Conservation (phyloP, 768 basidiomycete genomes). For the Dentipellis sp. region DNA sequence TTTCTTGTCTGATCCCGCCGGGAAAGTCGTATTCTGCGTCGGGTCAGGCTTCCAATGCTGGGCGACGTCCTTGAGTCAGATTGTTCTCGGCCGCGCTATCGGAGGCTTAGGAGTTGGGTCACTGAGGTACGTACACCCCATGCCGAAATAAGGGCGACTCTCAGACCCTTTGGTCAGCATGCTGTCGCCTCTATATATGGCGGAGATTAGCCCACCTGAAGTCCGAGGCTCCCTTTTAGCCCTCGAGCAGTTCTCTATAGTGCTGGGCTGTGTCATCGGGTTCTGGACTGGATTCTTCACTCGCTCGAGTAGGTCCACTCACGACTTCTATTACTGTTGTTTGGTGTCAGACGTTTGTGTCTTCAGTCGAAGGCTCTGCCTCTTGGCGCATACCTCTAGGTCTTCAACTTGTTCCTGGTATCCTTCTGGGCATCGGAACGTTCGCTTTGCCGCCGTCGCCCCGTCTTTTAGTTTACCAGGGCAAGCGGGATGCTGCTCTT, state of each 20-base stretch:
- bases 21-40: constrained; percentile 55
- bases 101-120: constrained; percentile 76
- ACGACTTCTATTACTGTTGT: neutral
- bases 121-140: constrained; percentile 28
- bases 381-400: constrained; percentile 77
- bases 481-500: constrained; percentile 48
- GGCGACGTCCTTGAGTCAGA: constrained; percentile 43
- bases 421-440: constrained; percentile 54
- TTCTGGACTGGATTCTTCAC: constrained; percentile 80
- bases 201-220: constrained; percentile 78
- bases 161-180: constrained; percentile 33
- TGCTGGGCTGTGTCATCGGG: constrained; percentile 71
- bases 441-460: constrained; percentile 55
- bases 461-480: constrained; percentile 46
- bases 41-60: constrained; percentile 64
- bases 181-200: constrained; percentile 76
- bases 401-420: constrained; percentile 61
- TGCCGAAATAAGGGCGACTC: neutral
- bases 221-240: constrained; percentile 71
- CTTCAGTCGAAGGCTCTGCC: constrained; percentile 44
- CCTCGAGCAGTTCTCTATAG: constrained; percentile 74
- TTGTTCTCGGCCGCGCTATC: constrained; percentile 63
- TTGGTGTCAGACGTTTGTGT: neutral
- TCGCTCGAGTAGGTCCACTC: constrained; percentile 41
- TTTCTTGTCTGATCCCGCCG: neutral